Base-by-base conservation (phyloP, 2,329 filamentous ascomycete genomes). In the Boeremia exigua region DNA sequence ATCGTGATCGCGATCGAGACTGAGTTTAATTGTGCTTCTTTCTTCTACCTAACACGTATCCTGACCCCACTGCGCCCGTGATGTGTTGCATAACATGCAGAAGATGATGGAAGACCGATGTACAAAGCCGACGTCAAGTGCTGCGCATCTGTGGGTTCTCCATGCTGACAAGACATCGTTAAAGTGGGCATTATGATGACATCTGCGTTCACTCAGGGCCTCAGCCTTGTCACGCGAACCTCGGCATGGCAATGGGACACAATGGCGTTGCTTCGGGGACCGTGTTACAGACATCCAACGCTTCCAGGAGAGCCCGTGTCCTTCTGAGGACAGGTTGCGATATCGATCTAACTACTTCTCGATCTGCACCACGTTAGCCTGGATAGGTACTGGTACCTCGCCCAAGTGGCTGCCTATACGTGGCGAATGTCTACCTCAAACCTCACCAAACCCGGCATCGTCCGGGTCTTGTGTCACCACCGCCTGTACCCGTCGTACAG, bases 101-200 rank as follows among this genome's bases (percentile, higher is more conserved):
- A 47, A 51, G 14, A 43, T 14, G 30, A 47, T 43, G 27, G 42
- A 56, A 47, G 17, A 17, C 30, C 19, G 25, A 55, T 56, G 54
- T 56, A 56, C 48, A 51, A 48, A 52, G 37, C 37, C 17, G n/a
- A 38, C 43, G 39, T 45, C 37, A 56, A 56, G 43, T 43, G 48
- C 48, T 56, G 48, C 43, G 39, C 23, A 56, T 50, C 42, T 38
- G 54, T 48, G 54, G 47, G 33, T 37, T 14, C 32, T 32, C 42
- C 46, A 23, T 40, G 27, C 34, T 34, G 8, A 33, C 29, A 3
- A 37, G 43, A 47, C 40, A 43, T 47, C 27, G 37, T 29, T 32
- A 38, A 33, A 23, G 32, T 38, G 32, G 47, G 27, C 30, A 32
- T 19, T 56, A 12, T 47, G 37, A 56, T 51, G 43, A 56, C 47